Evolutionary conservation across 257 asterid genomes (phyloP).

Genomic region (Solanum chaucha): DNA sequence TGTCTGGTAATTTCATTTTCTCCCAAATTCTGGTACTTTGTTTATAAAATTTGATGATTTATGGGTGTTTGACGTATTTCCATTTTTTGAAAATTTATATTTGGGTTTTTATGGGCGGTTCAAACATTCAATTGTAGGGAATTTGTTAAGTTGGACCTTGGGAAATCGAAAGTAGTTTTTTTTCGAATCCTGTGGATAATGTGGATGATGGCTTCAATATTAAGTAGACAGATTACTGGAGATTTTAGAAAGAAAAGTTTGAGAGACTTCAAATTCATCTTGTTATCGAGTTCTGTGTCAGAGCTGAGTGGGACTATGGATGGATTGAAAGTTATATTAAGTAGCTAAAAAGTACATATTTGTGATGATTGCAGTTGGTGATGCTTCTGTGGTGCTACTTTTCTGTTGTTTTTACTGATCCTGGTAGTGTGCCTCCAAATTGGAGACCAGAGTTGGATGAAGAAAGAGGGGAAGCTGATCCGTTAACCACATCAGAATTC

Average conservation of each 20-base stretch:
- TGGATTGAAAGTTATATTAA: background rate
- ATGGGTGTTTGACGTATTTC: background rate
- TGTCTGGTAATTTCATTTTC: constrained; percentile 53
- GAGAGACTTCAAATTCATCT: background rate
- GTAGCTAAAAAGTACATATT: background rate
- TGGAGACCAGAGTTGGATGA: constrained; percentile 88
- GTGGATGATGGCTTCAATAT: background rate
- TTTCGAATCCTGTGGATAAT: background rate
- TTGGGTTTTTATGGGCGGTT: background rate
- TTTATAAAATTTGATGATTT: background rate
- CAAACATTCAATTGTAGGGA: background rate
- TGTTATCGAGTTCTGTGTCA: background rate
- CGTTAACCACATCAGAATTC: constrained; percentile 55
- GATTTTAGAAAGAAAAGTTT: background rate
- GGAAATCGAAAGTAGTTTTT: background rate
- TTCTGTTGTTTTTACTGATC: constrained; percentile 94
- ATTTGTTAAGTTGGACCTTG: background rate
- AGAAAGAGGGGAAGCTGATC: constrained; percentile 80
- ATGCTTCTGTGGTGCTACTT: constrained; percentile 97
- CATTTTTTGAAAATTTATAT: background rate
- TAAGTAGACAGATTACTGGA: background rate
- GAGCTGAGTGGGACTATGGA: background rate
- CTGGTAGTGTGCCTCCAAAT: constrained; percentile 84
- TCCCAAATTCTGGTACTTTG: background rate
- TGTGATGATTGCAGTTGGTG: constrained; percentile 52